A percentile compares a stretch with the other conserved stretches of the same genome.
phyloP scores from a whole-genome alignment of 164 flowering plant species.

The Houttuynia cordata region DNA sequence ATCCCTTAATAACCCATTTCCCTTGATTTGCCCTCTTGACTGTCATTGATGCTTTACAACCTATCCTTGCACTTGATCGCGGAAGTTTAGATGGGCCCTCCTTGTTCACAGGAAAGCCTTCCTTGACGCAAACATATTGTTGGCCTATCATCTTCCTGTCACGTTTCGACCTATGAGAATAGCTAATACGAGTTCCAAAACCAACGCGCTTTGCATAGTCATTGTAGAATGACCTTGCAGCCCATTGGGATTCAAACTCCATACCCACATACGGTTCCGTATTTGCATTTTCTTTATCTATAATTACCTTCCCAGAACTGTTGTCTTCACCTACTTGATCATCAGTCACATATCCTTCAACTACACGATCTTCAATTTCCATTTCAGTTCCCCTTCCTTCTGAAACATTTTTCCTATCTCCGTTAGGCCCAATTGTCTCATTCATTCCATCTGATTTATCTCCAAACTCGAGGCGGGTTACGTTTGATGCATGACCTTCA shows the following conservation, averaged over 20 bases:
- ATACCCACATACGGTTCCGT: conserved; percentile 7
- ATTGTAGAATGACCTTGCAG: conserved; percentile 7
- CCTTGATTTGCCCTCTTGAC: conserved; percentile 4
- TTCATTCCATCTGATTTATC: not conserved
- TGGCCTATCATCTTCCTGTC: conserved; percentile 5
- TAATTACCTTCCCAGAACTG: conserved; percentile 1
- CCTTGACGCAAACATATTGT: conserved; percentile 7
- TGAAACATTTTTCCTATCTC: not conserved
- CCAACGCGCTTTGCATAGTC: conserved; percentile 8
- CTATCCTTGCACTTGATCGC: conserved; percentile 3
- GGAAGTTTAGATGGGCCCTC: conserved; percentile 1
- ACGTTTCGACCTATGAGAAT: conserved; percentile 6
- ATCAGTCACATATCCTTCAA: not conserved
- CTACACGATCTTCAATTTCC: not conserved
- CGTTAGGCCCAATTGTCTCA: not conserved
- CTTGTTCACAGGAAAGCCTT: conserved; percentile 8
- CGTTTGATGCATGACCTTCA: not conserved
- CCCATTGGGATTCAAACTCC: conserved; percentile 9
- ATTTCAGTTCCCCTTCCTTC: not conserved
- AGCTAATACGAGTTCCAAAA: conserved; percentile 6
- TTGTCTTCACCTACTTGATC: not conserved
- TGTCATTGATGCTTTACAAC: conserved; percentile 5
- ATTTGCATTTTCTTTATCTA: not conserved
- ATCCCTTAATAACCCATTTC: conserved; percentile 7
- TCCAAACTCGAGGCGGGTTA: not conserved